phyloP scores from a whole-genome alignment of 2,329 filamentous ascomycete genomes.

The Alternaria hordeiaustralica region DNA sequence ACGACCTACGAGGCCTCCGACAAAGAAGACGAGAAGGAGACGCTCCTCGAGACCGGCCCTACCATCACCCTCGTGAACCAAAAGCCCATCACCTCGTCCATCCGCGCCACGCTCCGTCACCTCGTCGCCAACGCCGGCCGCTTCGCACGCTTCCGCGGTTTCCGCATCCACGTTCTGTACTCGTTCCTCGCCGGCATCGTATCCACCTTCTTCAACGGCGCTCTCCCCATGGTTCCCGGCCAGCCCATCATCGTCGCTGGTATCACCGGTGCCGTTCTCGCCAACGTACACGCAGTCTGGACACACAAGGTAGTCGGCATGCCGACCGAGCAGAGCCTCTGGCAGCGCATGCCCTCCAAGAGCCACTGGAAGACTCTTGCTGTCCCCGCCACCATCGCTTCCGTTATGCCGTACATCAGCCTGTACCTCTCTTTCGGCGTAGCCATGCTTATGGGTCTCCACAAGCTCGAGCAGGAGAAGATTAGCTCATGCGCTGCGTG shows the following conservation, averaged over 20 bases:
- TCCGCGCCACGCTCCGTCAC: slow-evolving; percentile 65
- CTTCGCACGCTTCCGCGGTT: slow-evolving; percentile 72
- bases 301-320: slow-evolving; percentile 84
- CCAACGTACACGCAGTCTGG: slow-evolving; percentile 78
- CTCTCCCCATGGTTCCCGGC: slow-evolving; percentile 52
- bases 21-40: slow-evolving; percentile 49
- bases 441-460: slow-evolving; percentile 44
- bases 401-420: slow-evolving; percentile 64
- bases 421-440: slow-evolving; percentile 58
- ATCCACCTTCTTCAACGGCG: slow-evolving; percentile 54
- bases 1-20: slow-evolving; percentile 52
- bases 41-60: slow-evolving; percentile 49
- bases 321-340: slow-evolving; percentile 64
- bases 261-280: slow-evolving; percentile 65
- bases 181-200: slow-evolving; percentile 45
- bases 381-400: slow-evolving; percentile 69
- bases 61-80: slow-evolving; percentile 55
- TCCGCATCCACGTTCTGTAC: slow-evolving; percentile 57
- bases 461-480: slow-evolving; percentile 43
- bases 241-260: slow-evolving; percentile 61
- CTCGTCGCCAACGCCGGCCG: slow-evolving; percentile 70
- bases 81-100: slow-evolving; percentile 67
- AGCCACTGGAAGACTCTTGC: slow-evolving; percentile 72
- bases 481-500: slow-evolving; percentile 43
- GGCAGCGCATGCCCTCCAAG: slow-evolving; percentile 72